phyloP scores from a whole-genome alignment of 1,139 yeast genomes.

The Blastobotrys capitulatus region DNA sequence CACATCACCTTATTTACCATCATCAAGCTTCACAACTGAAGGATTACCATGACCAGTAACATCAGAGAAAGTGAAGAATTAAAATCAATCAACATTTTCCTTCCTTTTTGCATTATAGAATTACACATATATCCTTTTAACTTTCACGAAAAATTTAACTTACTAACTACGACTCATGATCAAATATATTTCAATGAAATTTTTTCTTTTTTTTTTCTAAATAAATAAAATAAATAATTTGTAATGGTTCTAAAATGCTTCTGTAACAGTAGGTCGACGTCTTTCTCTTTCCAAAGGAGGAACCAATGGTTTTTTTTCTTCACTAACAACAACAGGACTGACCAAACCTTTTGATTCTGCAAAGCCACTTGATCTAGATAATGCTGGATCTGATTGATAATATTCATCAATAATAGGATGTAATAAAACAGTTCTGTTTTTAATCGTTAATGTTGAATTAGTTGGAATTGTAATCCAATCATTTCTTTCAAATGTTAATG shows the following conservation, averaged over 20 bases:
- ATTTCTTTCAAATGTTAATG: constrained; percentile 89
- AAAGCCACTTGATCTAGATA: constrained; percentile 66
- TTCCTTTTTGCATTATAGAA: background rate
- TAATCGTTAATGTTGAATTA: constrained; percentile 78
- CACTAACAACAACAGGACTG: constrained; percentile 60
- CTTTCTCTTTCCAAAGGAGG: constrained; percentile 91
- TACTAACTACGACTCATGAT: background rate
- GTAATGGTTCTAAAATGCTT: background rate
- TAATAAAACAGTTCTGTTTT: constrained; percentile 77
- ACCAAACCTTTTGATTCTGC: constrained; percentile 90
- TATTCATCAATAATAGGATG: constrained; percentile 91
- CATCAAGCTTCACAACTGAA: background rate
- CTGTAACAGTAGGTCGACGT: constrained; percentile 35
- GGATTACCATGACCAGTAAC: constrained; percentile 1
- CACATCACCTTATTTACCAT: background rate
- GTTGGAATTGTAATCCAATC: constrained; percentile 98
- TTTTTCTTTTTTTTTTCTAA: background rate
- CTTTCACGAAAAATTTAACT: too few relatives aligned
- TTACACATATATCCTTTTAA: too few relatives aligned
- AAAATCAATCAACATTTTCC: background rate
- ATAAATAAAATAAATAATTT: background rate
- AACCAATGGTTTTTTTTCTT: constrained; percentile 37
- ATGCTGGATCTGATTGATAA: constrained; percentile 64
- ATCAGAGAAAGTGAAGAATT: background rate
- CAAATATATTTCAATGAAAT: background rate